Base-by-base conservation (phyloP, 1,139 yeast species). In the Saccharomyces pastorianus region DNA sequence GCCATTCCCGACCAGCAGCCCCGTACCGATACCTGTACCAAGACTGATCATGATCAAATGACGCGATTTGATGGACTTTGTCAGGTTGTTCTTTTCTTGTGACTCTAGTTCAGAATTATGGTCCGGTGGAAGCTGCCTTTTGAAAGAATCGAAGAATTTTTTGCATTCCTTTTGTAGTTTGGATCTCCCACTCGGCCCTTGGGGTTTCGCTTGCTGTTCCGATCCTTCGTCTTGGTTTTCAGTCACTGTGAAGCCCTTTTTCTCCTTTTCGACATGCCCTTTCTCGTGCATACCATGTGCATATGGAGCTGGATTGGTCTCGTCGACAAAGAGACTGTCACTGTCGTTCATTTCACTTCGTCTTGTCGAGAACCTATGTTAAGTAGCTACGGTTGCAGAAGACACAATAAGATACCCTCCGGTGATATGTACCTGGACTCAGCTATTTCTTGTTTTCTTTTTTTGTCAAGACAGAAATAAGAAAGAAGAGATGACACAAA, bases 11-110 rank as follows among this genome's bases (percentile, higher is more conserved):
- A 88, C 83, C 56, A 82, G 76, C 50, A 85, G 71, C 52, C 93
- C 93, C 5, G 88, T 83, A 71, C 96, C 96, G 53, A 88, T 85
- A 59, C 90, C 85, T 17, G 93, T 87, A 23, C 95, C 95, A 51
- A 88, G 76, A 47, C 95, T 86, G 64, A 88, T 85, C 84, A 84
- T 80, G 63, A 82, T 80, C 56, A 79, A 65, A 64, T 79, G 83
- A 51, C 82, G 70, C 14, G 78, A 71, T 55, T 73, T 73, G 55
- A 80, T 73, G 20, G 78, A 77, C 52, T 80, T 74, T 4, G 25
- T 38, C 13, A 38, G 3, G 58, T 76, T 42, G 23, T 56, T 54
- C 23, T 56, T 44, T 27, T 48, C 38, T 29, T 53, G 20, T 8
- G 58, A 53, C 44, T 58, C 60, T 44, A 56, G 50, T 41, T 50